Evolutionary conservation across 2,329 filamentous ascomycete species (phyloP), one percentile per base, ranked within the genome.

Genomic region (Nigrospora oryzae): DNA sequence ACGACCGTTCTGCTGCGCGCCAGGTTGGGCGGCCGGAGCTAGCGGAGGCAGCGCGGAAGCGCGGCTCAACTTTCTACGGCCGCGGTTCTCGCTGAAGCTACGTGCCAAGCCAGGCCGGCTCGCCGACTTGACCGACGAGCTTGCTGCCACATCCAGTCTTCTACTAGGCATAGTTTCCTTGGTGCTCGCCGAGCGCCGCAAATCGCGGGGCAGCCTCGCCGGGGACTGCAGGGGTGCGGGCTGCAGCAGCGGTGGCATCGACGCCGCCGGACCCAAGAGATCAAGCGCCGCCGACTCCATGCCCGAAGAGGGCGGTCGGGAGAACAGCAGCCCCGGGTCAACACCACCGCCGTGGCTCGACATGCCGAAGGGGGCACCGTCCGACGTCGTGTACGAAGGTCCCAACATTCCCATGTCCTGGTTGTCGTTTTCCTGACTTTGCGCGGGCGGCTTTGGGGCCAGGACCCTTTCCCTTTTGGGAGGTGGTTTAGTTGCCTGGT

Each of bases 301-400:
- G 43, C 60, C 56, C 4, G 73, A 70, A 16, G 73, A 73, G 12
- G 67, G 67, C 19, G 75, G 71, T 11, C 70, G 68, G 49, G 72
- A 75, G 55, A 79, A 77, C 8, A 83, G 61, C 14, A 83, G 63
- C 8, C 75, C 79, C 2, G 79, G 79, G 51, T 83, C 69, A 6
- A 83, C 77, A n/a, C 68, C 73, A 8, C 67, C 67, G 28, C 60
- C 64, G 6, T 70, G 63, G 39, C 62, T 68, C 34, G 69, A 62
- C 28, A 74, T 65, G 19, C 68, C 64, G 51, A 81, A 81, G 0
- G 73, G 66, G 47, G 79, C 69, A 10, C 77, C 73, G 41, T 71
- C 60, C 4, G 68, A 58, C 5, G 64, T 58, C 28, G 66, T 57
- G 48, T 73, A 76, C 6, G 66, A 65, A 16, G 62, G 58, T 4